phyloP scores from a whole-genome alignment of 2,329 filamentous ascomycete species.

The Nemania sp. region DNA sequence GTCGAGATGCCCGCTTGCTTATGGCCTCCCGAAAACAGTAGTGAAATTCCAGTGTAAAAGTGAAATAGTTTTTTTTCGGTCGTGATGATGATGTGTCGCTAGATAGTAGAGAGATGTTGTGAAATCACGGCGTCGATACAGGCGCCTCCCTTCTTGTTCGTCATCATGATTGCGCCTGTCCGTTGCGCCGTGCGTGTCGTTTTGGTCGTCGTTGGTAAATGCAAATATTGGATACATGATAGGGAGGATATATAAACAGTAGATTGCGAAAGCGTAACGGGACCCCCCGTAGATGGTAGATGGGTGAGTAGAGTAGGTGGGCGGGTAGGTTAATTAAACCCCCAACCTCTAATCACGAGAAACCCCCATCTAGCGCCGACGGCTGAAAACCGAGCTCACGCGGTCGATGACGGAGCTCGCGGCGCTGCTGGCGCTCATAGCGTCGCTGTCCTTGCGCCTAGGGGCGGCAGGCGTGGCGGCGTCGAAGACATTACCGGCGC shows the following conservation, averaged over 20 bases:
- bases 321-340: not conserved
- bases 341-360: not conserved
- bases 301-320: not conserved
- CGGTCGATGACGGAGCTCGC: slow-evolving; percentile 54
- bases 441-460: slow-evolving; percentile 35
- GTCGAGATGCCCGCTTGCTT: slow-evolving; percentile 28
- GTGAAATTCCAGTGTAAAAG: slow-evolving; percentile 11
- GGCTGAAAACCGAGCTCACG: slow-evolving; percentile 55
- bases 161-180: slow-evolving; percentile 11
- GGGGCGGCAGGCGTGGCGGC: slow-evolving; percentile 32
- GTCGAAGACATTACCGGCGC: slow-evolving; percentile 68
- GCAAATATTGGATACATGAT: not conserved
- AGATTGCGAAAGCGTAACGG: not conserved
- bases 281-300: not conserved
- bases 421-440: slow-evolving; percentile 47
- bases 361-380: slow-evolving; percentile 36
- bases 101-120: not conserved
- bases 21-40: slow-evolving; percentile 6
- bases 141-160: not conserved
- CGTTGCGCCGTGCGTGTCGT: slow-evolving; percentile 35
- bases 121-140: not conserved
- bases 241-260: slow-evolving; percentile 8
- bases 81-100: not conserved
- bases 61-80: not conserved
- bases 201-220: slow-evolving; percentile 2